These are phyloP conservation scores for Chrysoporthe austroafricana DNA, from an alignment of 2,329 filamentous ascomycete genomes.

Conservation along the genomic window DNA sequence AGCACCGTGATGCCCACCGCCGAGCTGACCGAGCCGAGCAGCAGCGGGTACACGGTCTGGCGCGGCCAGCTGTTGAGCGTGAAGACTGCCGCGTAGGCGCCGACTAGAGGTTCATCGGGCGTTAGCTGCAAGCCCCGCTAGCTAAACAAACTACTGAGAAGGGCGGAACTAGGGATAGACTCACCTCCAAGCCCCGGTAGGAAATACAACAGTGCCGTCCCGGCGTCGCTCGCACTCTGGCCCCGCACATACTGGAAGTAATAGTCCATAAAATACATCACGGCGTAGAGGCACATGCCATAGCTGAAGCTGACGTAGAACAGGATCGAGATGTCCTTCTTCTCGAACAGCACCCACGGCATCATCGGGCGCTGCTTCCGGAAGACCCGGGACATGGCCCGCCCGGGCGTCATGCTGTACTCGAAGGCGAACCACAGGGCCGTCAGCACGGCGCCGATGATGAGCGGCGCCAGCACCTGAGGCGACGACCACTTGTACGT, in stretches of 20 bases:
- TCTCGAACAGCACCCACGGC: slow-evolving; percentile 60
- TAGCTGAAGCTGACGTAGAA: slow-evolving; percentile 64
- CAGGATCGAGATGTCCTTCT: slow-evolving; percentile 64
- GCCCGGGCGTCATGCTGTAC: slow-evolving; percentile 56
- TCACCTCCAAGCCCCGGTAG: slow-evolving; percentile 64
- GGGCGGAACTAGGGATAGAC: slow-evolving; percentile 25
- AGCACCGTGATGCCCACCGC: slow-evolving; percentile 62
- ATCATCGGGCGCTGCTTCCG: slow-evolving; percentile 65
- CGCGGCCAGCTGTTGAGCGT: slow-evolving; percentile 64
- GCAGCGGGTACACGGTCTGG: slow-evolving; percentile 63
- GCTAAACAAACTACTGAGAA: background rate
- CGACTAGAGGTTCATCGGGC: slow-evolving; percentile 39
- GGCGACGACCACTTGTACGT: slow-evolving; percentile 55
- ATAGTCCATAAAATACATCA: slow-evolving; percentile 69
- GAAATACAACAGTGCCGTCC: slow-evolving; percentile 64
- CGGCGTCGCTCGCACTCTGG: slow-evolving; percentile 53
- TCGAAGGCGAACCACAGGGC: slow-evolving; percentile 54
- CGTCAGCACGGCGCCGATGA: slow-evolving; percentile 48
- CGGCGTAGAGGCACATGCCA: slow-evolving; percentile 57
- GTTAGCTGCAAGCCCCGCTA: no score
- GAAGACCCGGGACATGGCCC: slow-evolving; percentile 50
- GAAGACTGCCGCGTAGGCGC: slow-evolving; percentile 61
- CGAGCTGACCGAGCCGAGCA: slow-evolving; percentile 60
- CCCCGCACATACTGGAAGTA: slow-evolving; percentile 68
- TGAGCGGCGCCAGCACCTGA: slow-evolving; percentile 53